A percentile compares a stretch with the other conserved stretches of the same genome.
Conservation (phyloP, 2,329 filamentous ascomycete species). For the Fusarium tjaetaba region DNA sequence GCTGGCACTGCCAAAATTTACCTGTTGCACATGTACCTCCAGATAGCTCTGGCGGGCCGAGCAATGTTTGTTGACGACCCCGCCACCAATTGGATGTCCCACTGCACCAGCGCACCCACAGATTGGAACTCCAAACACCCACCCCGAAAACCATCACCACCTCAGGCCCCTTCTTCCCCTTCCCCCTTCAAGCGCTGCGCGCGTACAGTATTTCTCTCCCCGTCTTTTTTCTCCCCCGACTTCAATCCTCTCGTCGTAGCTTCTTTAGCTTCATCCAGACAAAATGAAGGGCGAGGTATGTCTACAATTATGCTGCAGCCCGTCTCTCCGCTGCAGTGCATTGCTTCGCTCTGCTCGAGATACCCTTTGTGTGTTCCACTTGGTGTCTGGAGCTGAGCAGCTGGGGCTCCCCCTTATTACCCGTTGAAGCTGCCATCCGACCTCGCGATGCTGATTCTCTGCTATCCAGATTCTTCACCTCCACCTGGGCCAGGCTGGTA, state of each 20-base stretch:
- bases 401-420: conserved; percentile 11
- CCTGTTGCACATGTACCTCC: conserved; percentile 21
- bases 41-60: conserved; percentile 4
- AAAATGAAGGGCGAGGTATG: conserved; percentile 69
- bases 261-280: conserved; percentile 41
- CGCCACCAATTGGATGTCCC: conserved; percentile 41
- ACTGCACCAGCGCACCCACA: conserved; percentile 38
- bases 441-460: conserved; percentile 30
- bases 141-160: conserved; percentile 50
- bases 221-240: conserved; percentile 34
- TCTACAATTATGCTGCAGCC: conserved; percentile 16
- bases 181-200: conserved; percentile 49
- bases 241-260: conserved; percentile 32
- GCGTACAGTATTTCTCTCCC: conserved; percentile 44
- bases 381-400: conserved; percentile 24
- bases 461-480: conserved; percentile 68
- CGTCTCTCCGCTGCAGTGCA: neutral
- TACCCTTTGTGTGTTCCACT: conserved; percentile 34
- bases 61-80: conserved; percentile 39
- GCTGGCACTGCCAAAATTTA: neutral
- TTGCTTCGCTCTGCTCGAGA: conserved; percentile 6
- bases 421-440: conserved; percentile 14
- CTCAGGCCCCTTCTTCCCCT: conserved; percentile 42
- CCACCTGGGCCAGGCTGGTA: conserved; percentile 75
- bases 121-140: conserved; percentile 44